A percentile compares a stretch with the other conserved stretches of the same genome.
Conservation (phyloP, 73 alveolate species). For the Paramecium tetraurelia region DNA sequence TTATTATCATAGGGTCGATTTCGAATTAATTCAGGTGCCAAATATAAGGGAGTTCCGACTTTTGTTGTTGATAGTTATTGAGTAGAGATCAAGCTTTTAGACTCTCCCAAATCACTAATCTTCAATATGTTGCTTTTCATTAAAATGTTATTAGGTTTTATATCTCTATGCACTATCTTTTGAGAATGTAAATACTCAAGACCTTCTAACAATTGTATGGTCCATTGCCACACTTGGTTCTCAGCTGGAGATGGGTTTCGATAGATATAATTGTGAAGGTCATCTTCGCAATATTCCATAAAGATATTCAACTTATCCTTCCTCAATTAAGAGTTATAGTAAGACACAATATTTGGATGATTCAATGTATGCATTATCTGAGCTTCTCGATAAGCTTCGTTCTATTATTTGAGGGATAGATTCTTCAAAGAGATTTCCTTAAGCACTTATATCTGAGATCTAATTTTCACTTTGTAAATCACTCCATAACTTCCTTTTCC, state of each 20-base stretch:
- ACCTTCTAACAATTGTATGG: slow-evolving; percentile 82
- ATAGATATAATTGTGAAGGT: slow-evolving; percentile 65
- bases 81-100: neutral
- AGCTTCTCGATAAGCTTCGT: slow-evolving; percentile 81
- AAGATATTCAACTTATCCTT: slow-evolving; percentile 76
- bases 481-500: slow-evolving; percentile 91
- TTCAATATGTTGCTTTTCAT: slow-evolving; percentile 73
- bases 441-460: slow-evolving; percentile 71
- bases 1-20: slow-evolving; percentile 51
- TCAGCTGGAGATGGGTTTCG: slow-evolving; percentile 69
- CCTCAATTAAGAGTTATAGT: slow-evolving; percentile 48
- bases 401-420: slow-evolving; percentile 65
- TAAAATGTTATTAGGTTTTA: slow-evolving; percentile 83
- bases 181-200: slow-evolving; percentile 84
- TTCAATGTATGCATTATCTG: slow-evolving; percentile 71
- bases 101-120: slow-evolving; percentile 83
- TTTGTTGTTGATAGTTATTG: neutral
- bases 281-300: slow-evolving; percentile 91
- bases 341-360: slow-evolving; percentile 83
- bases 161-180: slow-evolving; percentile 89
- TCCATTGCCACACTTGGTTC: slow-evolving; percentile 80
- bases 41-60: slow-evolving; percentile 62
- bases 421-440: slow-evolving; percentile 72
- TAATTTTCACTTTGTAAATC: slow-evolving; percentile 81
- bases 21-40: slow-evolving; percentile 59